Evolutionary conservation across 345 rosid species (phyloP), one percentile per base, ranked within the genome.

Genomic region (Gossypium bickii): DNA sequence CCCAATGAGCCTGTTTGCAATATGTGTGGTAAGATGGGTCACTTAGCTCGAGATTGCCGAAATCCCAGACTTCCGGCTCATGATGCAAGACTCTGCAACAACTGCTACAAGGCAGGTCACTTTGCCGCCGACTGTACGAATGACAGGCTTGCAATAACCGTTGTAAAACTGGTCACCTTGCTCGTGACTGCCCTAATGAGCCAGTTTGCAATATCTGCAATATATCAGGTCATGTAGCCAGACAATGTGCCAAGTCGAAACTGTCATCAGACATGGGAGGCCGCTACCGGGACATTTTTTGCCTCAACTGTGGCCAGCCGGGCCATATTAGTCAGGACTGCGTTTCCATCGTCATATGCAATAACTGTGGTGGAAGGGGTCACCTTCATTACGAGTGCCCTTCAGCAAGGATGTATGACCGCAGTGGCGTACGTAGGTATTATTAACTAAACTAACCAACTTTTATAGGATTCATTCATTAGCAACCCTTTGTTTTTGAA

Each of bases 81-180:
- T 17, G 61, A 67, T 48, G 72, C 73, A 12, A 66, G 77, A 38
- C 77, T 67, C 58, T 69, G 75, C 81, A 77, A 72, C 56, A 64
- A 47, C 25, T 78, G 81, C 74, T 61, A 72, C 45, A 69, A 61
- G 58, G n/a, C 51, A 67, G 78, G 71, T 8, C 72, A 68, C 72
- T 22, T 48, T 49, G 72, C 59, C 17, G 24, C 58, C 6, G 13
- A 25, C 34, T 16, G 72, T 52, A 72, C 66, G 45, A 77, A 77
- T 22, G 75, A 71, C 63, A 62, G 25, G 75, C 75, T 8, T 71
- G 79, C 64, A 71, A 53, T 44, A 71, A 70, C 47, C 63, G 71
- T 56, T 56, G 58, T 15, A 52, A 77, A 52, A 27, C 71, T 0
- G 76, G 76, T 9, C 77, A 60, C 49, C 25, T 60, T 22, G 71